Conservation (phyloP, 257 asterid species). For the Apocynum venetum region DNA sequence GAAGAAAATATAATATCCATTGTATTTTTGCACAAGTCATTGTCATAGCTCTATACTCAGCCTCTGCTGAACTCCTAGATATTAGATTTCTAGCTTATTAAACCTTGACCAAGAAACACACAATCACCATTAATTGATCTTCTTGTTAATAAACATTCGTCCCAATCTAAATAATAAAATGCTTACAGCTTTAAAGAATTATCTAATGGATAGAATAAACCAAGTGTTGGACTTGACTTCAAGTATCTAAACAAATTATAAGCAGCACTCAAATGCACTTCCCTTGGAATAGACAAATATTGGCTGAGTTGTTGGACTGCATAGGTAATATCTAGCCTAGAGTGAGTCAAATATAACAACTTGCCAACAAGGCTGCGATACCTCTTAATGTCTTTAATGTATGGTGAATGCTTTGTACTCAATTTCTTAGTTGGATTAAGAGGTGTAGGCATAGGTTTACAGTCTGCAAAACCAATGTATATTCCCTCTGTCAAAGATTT, state of each 20-base stretch:
- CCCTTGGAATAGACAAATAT: neutral
- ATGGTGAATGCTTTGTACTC: no score
- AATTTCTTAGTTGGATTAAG: no score
- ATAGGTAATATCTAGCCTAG: neutral
- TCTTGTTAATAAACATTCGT: neutral
- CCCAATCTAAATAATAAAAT: neutral
- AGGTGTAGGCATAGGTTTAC: neutral
- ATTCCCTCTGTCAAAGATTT: no score
- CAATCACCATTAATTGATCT: neutral
- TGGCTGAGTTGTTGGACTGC: neutral
- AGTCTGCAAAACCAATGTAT: neutral
- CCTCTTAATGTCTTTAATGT: no score
- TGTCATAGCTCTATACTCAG: no score
- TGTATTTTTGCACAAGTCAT: no score
- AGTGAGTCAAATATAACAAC: no score
- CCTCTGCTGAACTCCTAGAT: no score
- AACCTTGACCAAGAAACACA: no score
- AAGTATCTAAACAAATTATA: neutral
- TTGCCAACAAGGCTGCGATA: neutral
- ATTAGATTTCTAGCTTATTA: no score
- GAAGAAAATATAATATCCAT: no score
- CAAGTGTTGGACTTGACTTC: neutral
- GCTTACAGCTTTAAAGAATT: neutral
- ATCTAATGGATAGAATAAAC: neutral
- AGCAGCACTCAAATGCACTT: neutral